Conservation (phyloP, 805 yeast species). For the Wickerhamomyces tratensis region DNA sequence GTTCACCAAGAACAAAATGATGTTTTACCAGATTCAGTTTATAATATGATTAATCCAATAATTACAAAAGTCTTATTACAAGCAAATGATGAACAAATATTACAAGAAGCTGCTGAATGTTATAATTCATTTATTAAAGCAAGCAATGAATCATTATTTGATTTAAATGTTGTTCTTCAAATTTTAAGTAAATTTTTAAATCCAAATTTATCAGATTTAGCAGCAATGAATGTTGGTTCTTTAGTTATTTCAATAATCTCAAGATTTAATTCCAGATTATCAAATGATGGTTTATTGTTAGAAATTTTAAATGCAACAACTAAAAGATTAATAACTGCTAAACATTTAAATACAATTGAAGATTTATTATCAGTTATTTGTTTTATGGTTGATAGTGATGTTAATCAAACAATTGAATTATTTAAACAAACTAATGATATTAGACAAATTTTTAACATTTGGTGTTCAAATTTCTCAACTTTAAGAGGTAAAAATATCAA, state of each 20-base stretch:
- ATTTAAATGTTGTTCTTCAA: conserved; percentile 33
- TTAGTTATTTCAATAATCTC: conserved; percentile 52
- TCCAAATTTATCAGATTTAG: conserved; percentile 67
- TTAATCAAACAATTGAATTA: conserved; percentile 54
- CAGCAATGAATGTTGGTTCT: conserved; percentile 67
- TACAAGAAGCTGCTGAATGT: conserved; percentile 72
- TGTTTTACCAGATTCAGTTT: conserved; percentile 29
- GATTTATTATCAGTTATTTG: conserved; percentile 72
- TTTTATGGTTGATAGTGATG: conserved; percentile 52
- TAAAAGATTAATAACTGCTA: conserved; percentile 51
- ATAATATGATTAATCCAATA: conserved; percentile 32
- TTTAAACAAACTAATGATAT: conserved; percentile 36
- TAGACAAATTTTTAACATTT: conserved; percentile 53
- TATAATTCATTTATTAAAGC: conserved; percentile 48
- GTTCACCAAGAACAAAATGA: conserved; percentile 20
- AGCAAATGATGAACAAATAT: conserved; percentile 64
- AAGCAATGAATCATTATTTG: conserved; percentile 17
- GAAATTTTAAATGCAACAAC: conserved; percentile 72
- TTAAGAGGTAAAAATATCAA: conserved; percentile 72
- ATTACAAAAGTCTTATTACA: conserved; percentile 21
- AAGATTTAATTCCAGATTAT: conserved; percentile 33
- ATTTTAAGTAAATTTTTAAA: conserved; percentile 63
- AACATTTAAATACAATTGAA: conserved; percentile 65
- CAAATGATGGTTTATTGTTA: conserved; percentile 23
- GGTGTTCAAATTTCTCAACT: conserved; percentile 78